These are phyloP conservation scores for Xanthoconium separans DNA, from an alignment of 1,284 basidiomycete genomes.

Conservation along the genomic window DNA sequence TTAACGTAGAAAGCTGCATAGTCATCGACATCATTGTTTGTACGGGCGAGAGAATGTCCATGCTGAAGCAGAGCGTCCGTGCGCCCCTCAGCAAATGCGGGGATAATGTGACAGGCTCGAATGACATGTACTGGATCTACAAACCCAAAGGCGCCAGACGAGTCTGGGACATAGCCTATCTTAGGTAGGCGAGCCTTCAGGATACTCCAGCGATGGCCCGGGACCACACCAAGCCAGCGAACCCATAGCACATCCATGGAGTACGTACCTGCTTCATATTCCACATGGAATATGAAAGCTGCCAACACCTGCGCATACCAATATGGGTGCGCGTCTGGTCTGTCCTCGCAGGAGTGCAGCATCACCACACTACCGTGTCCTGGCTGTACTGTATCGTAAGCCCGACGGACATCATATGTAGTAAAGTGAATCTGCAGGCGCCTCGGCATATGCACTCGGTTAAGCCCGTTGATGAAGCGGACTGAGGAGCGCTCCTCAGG, in stretches of 20 bases:
- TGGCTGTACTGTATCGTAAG: neutral
- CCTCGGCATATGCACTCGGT: neutral
- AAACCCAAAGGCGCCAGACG: neutral
- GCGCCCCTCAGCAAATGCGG: neutral
- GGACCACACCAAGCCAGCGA: neutral
- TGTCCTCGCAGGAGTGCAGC: neutral
- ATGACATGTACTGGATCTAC: neutral
- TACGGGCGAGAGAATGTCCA: neutral
- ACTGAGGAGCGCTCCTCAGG: neutral
- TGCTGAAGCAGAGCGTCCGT: neutral
- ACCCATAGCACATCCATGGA: neutral
- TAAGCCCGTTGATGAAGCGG: neutral
- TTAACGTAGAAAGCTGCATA: neutral
- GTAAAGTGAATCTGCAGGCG: neutral
- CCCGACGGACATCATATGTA: neutral
- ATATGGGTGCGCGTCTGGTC: neutral
- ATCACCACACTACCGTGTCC: neutral
- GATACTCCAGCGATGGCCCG: neutral
- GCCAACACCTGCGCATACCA: neutral
- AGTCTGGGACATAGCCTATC: neutral
- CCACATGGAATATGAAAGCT: neutral
- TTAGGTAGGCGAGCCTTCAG: neutral
- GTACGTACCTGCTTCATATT: neutral
- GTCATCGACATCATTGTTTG: neutral
- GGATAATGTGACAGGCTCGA: slow-evolving; percentile 3